A percentile compares a stretch with the other conserved stretches of the same genome.
Conservation (phyloP, 1,284 basidiomycete species). For the Hemileia vastatrix region DNA sequence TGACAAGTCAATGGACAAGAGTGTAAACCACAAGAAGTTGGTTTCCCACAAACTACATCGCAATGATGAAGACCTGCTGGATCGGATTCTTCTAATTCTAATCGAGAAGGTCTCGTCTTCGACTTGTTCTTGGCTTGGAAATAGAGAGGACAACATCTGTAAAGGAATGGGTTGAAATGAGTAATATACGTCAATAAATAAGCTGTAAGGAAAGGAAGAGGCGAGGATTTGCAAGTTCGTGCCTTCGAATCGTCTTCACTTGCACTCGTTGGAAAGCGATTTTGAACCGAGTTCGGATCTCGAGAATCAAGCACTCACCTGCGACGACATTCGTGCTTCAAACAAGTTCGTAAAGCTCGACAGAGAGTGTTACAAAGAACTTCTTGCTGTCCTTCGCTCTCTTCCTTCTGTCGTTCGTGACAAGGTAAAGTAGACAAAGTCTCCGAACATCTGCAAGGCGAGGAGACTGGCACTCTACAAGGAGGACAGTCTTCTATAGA, state of each 20-base stretch:
- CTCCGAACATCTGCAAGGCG: constrained; percentile 42
- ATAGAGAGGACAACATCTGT: too few relatives aligned
- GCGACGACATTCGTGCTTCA: constrained; percentile 35
- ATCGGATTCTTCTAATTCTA: constrained; percentile 13
- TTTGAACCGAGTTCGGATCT: too few relatives aligned
- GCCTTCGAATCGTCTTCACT: too few relatives aligned
- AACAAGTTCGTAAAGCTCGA: constrained; percentile 36
- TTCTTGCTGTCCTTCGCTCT: constrained; percentile 30
- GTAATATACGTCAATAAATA: not conserved
- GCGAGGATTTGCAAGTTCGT: too few relatives aligned
- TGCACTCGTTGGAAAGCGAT: too few relatives aligned
- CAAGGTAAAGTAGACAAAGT: constrained; percentile 33
- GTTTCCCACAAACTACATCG: constrained; percentile 14
- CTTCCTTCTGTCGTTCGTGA: constrained; percentile 28
- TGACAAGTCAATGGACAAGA: constrained; percentile 16
- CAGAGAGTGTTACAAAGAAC: constrained; percentile 35
- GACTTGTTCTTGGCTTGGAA: too few relatives aligned
- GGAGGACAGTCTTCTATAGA: constrained; percentile 37
- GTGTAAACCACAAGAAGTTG: constrained; percentile 12
- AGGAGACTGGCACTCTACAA: constrained; percentile 31
- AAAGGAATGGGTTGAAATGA: too few relatives aligned
- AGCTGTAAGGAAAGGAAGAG: not conserved
- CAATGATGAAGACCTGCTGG: constrained; percentile 15
- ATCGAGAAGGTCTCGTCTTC: too few relatives aligned
- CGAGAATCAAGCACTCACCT: not conserved